A percentile compares a stretch with the other conserved stretches of the same genome.
Evolutionary conservation across 2,329 filamentous ascomycete species (phyloP).

Genomic region (Sporothrix pseudoabietina): DNA sequence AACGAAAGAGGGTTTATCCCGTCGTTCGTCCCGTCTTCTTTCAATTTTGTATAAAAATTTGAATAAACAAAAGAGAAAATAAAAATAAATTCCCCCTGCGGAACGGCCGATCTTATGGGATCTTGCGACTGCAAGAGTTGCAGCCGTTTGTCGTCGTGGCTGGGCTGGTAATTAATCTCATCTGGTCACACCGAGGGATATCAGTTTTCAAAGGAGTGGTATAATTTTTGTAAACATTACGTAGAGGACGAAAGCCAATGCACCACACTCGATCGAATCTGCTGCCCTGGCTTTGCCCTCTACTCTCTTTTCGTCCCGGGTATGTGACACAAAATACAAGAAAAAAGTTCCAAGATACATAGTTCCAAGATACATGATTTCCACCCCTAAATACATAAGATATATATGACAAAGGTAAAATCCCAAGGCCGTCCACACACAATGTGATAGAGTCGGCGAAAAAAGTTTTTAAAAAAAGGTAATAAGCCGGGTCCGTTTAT

Average conservation of each 20-base stretch:
- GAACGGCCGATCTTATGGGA: too few species aligned
- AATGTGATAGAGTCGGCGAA: neutral
- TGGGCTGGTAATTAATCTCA: neutral
- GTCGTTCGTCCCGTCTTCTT: neutral
- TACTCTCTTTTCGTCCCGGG: slow-evolving; percentile 19
- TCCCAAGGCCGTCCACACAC: slow-evolving; percentile 1
- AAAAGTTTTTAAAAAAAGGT: slow-evolving; percentile 3
- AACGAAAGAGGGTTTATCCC: neutral
- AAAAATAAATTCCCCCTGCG: too few species aligned
- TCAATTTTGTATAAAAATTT: too few species aligned
- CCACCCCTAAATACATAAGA: slow-evolving; percentile 19
- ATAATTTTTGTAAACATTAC: neutral
- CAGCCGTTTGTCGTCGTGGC: too few species aligned
- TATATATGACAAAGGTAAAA: neutral
- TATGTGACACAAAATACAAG: slow-evolving; percentile 18
- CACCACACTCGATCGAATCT: neutral
- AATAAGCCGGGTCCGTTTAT: slow-evolving; percentile 26
- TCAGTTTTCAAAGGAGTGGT: slow-evolving; percentile 22
- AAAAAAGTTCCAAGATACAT: slow-evolving; percentile 20
- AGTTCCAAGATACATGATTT: slow-evolving; percentile 23
- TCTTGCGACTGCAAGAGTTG: too few species aligned
- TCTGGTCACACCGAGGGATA: neutral
- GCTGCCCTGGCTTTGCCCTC: neutral
- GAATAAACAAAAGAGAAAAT: neutral
- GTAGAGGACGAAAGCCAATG: neutral